Evolutionary conservation across 768 basidiomycete genomes (phyloP).

Genomic region (Asterophora parasitica): DNA sequence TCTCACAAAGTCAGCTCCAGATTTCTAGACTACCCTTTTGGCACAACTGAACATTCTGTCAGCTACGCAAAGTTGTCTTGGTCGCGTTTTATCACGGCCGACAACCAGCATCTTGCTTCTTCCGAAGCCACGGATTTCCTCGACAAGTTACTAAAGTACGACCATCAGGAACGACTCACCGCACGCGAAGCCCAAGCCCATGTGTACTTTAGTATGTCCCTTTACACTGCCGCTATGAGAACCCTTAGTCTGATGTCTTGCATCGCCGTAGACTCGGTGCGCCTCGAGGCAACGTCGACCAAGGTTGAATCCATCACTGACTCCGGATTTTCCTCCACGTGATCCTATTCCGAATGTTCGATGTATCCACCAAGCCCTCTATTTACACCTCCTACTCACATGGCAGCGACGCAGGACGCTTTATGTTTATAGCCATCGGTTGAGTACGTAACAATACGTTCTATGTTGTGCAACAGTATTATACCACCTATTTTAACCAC

Average conservation of each 20-base stretch:
- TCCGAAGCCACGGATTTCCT: conserved; percentile 63
- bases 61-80: conserved; percentile 65
- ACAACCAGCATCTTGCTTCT: conserved; percentile 55
- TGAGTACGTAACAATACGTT: conserved; percentile 7
- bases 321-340: conserved; percentile 43
- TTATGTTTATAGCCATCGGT: conserved; percentile 8
- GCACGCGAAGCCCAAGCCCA: conserved; percentile 64
- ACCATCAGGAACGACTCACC: conserved; percentile 64
- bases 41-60: neutral
- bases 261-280: conserved; percentile 38
- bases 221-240: conserved; percentile 6
- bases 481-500: conserved; percentile 14
- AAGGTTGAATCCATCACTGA: conserved; percentile 44
- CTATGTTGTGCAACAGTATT: conserved; percentile 9
- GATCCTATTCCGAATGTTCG: conserved; percentile 8
- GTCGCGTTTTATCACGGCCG: conserved; percentile 53
- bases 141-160: conserved; percentile 63
- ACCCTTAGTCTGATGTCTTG: conserved; percentile 14
- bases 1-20: conserved; percentile 38
- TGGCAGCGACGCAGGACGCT: conserved; percentile 13
- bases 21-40: neutral
- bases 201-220: conserved; percentile 53
- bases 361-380: neutral
- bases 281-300: conserved; percentile 40
- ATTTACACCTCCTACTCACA: conserved; percentile 11